phyloP scores from a whole-genome alignment of 805 yeast genomes.

The Groenewaldozyma salmanticensis region DNA sequence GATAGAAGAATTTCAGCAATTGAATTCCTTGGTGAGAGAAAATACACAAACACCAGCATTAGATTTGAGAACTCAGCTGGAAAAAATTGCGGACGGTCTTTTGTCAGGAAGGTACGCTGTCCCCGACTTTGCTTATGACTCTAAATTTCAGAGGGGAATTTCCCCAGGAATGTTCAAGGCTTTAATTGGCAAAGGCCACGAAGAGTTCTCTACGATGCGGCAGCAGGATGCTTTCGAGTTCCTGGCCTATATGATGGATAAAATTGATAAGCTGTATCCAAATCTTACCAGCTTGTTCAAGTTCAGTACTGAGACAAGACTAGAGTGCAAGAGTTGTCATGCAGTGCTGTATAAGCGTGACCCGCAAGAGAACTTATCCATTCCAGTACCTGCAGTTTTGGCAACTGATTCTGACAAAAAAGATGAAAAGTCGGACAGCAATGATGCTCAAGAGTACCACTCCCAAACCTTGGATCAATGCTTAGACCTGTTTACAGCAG shows the following conservation, averaged over 20 bases:
- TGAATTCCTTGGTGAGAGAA: slow-evolving; percentile 4
- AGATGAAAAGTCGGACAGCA: slow-evolving; percentile 32
- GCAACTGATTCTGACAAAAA: slow-evolving; percentile 12
- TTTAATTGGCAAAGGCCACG: slow-evolving; percentile 65
- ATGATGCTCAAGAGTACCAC: too few relatives aligned
- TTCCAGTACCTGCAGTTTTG: slow-evolving; percentile 39
- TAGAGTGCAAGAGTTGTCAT: slow-evolving; percentile 49
- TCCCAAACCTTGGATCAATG: slow-evolving; percentile 41
- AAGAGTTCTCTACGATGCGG: slow-evolving; percentile 73
- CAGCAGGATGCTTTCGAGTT: slow-evolving; percentile 97
- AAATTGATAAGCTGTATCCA: slow-evolving; percentile 36
- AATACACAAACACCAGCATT: slow-evolving; percentile 38
- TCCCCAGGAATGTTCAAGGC: slow-evolving; percentile 68
- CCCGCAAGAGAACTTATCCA: slow-evolving; percentile 51
- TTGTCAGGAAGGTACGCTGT: slow-evolving; percentile 61
- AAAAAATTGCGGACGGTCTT: slow-evolving; percentile 74
- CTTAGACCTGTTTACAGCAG: slow-evolving; percentile 35
- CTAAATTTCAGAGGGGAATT: slow-evolving; percentile 58
- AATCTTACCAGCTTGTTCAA: slow-evolving; percentile 41
- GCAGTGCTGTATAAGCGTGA: slow-evolving; percentile 50
- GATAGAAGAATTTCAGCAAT: slow-evolving; percentile 25
- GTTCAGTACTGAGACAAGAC: slow-evolving; percentile 54
- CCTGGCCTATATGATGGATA: slow-evolving; percentile 54
- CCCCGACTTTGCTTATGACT: slow-evolving; percentile 31
- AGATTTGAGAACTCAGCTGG: slow-evolving; percentile 64